A percentile compares a stretch with the other conserved stretches of the same genome.
Conservation (phyloP, 1,284 basidiomycete species). For the Puccinia novopanici region DNA sequence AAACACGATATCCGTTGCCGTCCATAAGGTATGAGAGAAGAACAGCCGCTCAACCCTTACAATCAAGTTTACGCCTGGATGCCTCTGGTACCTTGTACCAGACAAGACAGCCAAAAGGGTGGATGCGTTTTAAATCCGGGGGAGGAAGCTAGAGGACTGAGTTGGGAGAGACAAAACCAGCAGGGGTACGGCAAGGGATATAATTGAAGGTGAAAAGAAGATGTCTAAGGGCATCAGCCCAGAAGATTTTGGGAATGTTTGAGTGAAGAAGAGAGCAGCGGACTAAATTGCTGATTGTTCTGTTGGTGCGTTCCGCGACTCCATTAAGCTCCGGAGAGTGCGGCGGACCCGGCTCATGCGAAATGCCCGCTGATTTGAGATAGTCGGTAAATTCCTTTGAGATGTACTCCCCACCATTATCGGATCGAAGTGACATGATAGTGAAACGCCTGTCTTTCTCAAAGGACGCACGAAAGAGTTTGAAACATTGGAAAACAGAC, state of each 20-base stretch:
- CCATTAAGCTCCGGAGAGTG: constrained; percentile 60
- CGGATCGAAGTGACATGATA: constrained; percentile 53
- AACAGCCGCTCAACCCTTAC: neutral
- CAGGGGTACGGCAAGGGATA: constrained; percentile 50
- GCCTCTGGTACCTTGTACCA: constrained; percentile 34
- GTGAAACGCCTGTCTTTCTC: constrained; percentile 52
- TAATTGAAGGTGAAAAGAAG: constrained; percentile 59
- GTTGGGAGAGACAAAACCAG: neutral
- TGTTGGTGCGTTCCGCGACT: constrained; percentile 36
- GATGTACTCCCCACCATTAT: constrained; percentile 59
- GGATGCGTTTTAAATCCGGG: neutral
- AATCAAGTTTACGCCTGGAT: neutral
- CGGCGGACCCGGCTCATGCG: constrained; percentile 58
- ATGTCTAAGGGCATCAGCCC: constrained; percentile 58
- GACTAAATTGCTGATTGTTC: constrained; percentile 56
- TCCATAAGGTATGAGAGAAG: constrained; percentile 18
- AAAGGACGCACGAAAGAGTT: constrained; percentile 56
- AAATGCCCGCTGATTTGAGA: constrained; percentile 57
- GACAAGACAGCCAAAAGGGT: constrained; percentile 17
- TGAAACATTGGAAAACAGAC: too few relatives aligned
- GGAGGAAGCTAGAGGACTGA: neutral
- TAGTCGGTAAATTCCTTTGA: constrained; percentile 55
- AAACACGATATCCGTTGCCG: neutral
- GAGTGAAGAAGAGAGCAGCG: constrained; percentile 56
- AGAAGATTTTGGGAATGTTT: constrained; percentile 57